These are phyloP conservation scores for Saccharata proteae DNA, from an alignment of 2,329 filamentous ascomycete species.

Conservation along the genomic window DNA sequence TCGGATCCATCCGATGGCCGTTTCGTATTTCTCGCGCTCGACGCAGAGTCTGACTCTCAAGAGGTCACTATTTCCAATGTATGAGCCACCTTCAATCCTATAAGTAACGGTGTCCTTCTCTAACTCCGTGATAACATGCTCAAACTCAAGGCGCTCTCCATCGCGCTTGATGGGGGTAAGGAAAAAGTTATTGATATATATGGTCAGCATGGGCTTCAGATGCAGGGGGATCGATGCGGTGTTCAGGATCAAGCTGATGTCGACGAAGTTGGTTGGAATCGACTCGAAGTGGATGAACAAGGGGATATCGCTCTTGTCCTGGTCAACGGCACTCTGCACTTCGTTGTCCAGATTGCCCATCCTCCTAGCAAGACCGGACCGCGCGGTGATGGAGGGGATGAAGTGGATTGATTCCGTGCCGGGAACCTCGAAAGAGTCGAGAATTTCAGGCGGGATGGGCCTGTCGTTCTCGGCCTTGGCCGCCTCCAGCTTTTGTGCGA, in stretches of 20 bases:
- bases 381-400: conserved; percentile 74
- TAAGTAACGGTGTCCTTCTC: conserved; percentile 88
- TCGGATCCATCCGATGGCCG: conserved; percentile 70
- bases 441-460: conserved; percentile 69
- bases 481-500: conserved; percentile 63
- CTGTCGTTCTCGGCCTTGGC: conserved; percentile 84
- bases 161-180: conserved; percentile 72
- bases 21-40: conserved; percentile 76
- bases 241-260: conserved; percentile 68
- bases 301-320: conserved; percentile 50
- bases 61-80: conserved; percentile 69
- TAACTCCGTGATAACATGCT: conserved; percentile 81
- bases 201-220: conserved; percentile 67
- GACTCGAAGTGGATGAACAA: conserved; percentile 97
- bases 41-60: conserved; percentile 72
- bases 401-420: conserved; percentile 88
- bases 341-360: conserved; percentile 55
- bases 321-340: conserved; percentile 66
- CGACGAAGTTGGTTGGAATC: conserved; percentile 84
- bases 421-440: conserved; percentile 73
- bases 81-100: conserved; percentile 53
- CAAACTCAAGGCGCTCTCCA: conserved; percentile 70
- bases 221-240: conserved; percentile 67
- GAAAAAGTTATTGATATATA: conserved; percentile 91
- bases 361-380: conserved; percentile 63